Conservation (phyloP, 768 basidiomycete species). For the Cyathus striatus region DNA sequence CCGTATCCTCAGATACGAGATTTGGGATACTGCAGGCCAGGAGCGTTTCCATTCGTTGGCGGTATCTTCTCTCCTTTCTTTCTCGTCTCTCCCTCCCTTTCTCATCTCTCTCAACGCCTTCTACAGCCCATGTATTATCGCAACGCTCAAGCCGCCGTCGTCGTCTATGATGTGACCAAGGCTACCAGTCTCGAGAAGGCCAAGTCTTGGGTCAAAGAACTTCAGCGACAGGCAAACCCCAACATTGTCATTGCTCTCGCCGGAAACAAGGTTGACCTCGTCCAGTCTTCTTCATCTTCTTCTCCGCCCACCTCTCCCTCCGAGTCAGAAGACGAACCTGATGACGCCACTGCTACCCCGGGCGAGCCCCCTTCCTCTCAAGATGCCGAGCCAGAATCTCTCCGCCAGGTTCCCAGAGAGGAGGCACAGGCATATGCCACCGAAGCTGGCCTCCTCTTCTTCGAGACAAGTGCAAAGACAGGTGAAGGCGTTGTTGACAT, state of each 20-base stretch:
- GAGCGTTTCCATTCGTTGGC: slow-evolving; percentile 98
- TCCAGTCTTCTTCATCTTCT: slow-evolving; percentile 57
- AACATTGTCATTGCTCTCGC: slow-evolving; percentile 99
- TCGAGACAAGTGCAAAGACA: slow-evolving; percentile 97
- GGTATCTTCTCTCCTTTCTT: slow-evolving; percentile 38
- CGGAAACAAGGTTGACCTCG: slow-evolving; percentile 95
- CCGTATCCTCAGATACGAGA: slow-evolving; percentile 89
- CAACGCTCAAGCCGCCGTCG: slow-evolving; percentile 96
- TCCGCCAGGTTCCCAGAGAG: slow-evolving; percentile 88
- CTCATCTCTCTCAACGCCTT: too few relatives aligned
- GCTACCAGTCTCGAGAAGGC: slow-evolving; percentile 95
- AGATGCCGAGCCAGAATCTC: slow-evolving; percentile 57
- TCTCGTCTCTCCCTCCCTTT: slow-evolving; percentile 7
- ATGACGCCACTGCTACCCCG: slow-evolving; percentile 88
- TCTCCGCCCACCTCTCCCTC: slow-evolving; percentile 42
- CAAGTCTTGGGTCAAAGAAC: slow-evolving; percentile 99
- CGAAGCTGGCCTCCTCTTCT: slow-evolving; percentile 92
- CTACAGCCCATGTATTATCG: slow-evolving; percentile 96
- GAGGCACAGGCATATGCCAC: slow-evolving; percentile 96
- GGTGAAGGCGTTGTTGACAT: slow-evolving; percentile 94
- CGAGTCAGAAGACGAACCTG: slow-evolving; percentile 84
- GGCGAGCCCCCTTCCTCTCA: slow-evolving; percentile 57
- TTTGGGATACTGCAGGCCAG: slow-evolving; percentile 95
- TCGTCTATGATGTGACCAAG: slow-evolving; percentile 98
- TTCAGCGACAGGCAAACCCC: slow-evolving; percentile 97